These are phyloP conservation scores for Aspergillus ellipticus DNA, from an alignment of 495 filamentous ascomycete genomes.

Conservation along the genomic window DNA sequence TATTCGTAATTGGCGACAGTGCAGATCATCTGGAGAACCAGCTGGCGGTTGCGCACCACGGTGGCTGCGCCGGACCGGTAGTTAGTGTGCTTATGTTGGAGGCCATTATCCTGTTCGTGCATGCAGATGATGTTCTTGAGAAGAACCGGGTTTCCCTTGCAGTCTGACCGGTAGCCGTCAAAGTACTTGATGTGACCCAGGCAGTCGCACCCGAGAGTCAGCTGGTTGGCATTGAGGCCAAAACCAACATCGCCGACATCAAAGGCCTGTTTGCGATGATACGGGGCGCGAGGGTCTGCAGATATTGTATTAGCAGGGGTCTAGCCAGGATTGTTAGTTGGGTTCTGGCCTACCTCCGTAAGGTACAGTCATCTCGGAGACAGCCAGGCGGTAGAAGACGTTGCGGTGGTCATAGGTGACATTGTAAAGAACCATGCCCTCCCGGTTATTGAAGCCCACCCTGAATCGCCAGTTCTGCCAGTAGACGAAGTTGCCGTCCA, in stretches of 20 bases:
- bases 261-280: constrained; percentile 66
- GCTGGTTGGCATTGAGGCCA: constrained; percentile 63
- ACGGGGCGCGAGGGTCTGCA: constrained; percentile 61
- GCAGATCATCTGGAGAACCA: constrained; percentile 71
- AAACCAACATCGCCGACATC: constrained; percentile 67
- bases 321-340: neutral
- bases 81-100: constrained; percentile 66
- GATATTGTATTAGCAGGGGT: neutral
- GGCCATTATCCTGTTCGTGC: constrained; percentile 65
- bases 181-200: constrained; percentile 66
- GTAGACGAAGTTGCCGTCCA: constrained; percentile 47
- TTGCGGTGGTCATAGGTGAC: constrained; percentile 65
- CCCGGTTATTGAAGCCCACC: constrained; percentile 61
- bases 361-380: constrained; percentile 75
- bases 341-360: constrained; percentile 34
- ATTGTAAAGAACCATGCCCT: constrained; percentile 61
- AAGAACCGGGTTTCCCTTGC: constrained; percentile 50
- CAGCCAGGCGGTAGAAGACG: constrained; percentile 64
- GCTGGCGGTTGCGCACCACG: constrained; percentile 56
- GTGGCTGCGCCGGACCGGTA: constrained; percentile 59
- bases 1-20: constrained; percentile 84
- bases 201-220: constrained; percentile 65
- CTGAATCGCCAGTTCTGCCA: constrained; percentile 71
- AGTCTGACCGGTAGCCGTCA: constrained; percentile 53
- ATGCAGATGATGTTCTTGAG: constrained; percentile 60